Base-by-base conservation (phyloP, 1,284 basidiomycete species). In the Ganoderma lingzhi region DNA sequence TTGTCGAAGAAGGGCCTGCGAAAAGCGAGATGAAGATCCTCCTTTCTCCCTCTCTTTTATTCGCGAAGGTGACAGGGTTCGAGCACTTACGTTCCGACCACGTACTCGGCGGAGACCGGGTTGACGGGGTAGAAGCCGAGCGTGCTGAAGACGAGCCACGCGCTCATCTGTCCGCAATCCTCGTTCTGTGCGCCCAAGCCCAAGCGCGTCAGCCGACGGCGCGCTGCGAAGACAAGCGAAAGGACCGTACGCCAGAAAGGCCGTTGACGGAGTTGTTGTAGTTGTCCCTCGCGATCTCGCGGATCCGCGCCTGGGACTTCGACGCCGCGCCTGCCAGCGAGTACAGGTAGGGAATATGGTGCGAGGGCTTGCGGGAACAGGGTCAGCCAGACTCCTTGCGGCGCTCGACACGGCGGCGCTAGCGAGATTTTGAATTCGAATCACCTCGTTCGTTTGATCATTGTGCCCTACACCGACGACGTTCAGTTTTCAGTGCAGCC, bases 101-200 rank as follows among this genome's bases (percentile, higher is more conserved):
- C 84, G 70, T 94, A 95, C 74, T 89, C 87, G 9, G 87, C 87
- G 0, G 90, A 91, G 0, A 92, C 91, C 0, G 93, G 93, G 77
- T 94, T 90, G 63, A 96, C 93, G n/a, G 94, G 93, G 75, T 96
- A 96, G 80, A 96, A 92, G 0, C 94, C 94, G 77, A 96, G 84
- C 1, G 92, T 89, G 58, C 89, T 90, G 80, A 95, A 96, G 14
- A 95, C 84, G 77, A 92, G 95, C 94, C 94, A 96, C 0, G 93
- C 91, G 75, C 90, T 93, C 93, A 95, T 95, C 78, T 96, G 94
- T 0, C 94, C 94, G 74, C 94, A 95, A 75, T 96, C 94, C 78
- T 96, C 94, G 76, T 96, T 96, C 89, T 93, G 23, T 23, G 1
- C 1, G 23, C 23, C 23, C 23, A 23, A 23, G 48, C 10, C 9